Conservation (phyloP, 1,139 yeast species). For the Sugiyamaella paludigena region DNA sequence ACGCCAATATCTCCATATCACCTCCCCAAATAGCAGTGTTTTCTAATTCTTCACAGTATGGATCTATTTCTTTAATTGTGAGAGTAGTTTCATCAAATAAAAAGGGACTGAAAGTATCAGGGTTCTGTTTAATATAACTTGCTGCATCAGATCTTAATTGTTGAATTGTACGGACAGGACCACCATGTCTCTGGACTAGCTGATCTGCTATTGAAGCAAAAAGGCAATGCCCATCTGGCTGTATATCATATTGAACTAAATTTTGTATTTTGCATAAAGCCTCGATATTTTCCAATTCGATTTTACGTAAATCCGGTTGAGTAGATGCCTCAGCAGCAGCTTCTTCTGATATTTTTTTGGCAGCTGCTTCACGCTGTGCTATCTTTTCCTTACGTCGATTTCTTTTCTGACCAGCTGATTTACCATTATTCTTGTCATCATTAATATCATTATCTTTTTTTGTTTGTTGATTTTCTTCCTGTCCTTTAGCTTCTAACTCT, state of each 20-base stretch:
- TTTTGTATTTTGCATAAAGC: constrained; percentile 49
- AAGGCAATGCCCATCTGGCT: constrained; percentile 93
- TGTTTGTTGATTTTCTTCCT: constrained; percentile 16
- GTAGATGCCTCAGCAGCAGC: constrained; percentile 69
- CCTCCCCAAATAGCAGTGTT: constrained; percentile 94
- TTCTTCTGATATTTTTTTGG: constrained; percentile 58
- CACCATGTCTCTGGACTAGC: constrained; percentile 49
- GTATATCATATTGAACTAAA: constrained; percentile 53
- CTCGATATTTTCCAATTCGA: constrained; percentile 66
- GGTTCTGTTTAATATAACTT: constrained; percentile 57
- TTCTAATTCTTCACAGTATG: constrained; percentile 67
- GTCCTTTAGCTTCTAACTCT: constrained; percentile 37
- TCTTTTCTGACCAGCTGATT: constrained; percentile 45
- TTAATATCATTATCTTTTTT: constrained; percentile 13
- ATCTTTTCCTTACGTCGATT: constrained; percentile 84
- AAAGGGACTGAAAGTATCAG: constrained; percentile 75
- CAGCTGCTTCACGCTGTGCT: constrained; percentile 71
- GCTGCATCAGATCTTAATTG: constrained; percentile 67
- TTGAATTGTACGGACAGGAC: constrained; percentile 42
- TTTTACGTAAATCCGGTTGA: constrained; percentile 63
- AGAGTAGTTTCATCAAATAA: constrained; percentile 73
- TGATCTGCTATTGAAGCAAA: constrained; percentile 87
- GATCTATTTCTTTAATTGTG: constrained; percentile 59
- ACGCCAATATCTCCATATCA: constrained; percentile 83
- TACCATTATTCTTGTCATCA: background rate